A percentile compares a stretch with the other conserved stretches of the same genome.
These are phyloP conservation scores for Blastobotrys parvus DNA, from an alignment of 805 yeast genomes.

Conservation along the genomic window DNA sequence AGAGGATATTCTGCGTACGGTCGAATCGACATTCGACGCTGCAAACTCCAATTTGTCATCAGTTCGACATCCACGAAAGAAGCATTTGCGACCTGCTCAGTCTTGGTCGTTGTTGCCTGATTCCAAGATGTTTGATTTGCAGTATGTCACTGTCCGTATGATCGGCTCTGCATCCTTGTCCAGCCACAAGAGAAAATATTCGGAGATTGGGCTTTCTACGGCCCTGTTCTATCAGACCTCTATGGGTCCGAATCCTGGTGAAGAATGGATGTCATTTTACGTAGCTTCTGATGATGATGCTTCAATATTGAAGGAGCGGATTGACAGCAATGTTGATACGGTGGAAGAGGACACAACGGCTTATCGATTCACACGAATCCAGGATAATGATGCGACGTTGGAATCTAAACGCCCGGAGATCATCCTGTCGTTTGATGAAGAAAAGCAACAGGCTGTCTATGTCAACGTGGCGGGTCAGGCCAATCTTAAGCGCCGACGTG, in stretches of 20 bases:
- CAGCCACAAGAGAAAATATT: conserved; percentile 16
- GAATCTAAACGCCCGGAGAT: conserved; percentile 51
- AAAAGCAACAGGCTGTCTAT: conserved; percentile 54
- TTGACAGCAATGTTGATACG: conserved; percentile 38
- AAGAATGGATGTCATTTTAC: conserved; percentile 72
- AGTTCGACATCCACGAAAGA: conserved; percentile 73
- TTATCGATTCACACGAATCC: conserved; percentile 52
- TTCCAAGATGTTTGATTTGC: conserved; percentile 80
- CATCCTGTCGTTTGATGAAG: conserved; percentile 50
- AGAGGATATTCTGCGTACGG: conserved; percentile 52
- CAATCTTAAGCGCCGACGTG: conserved; percentile 78
- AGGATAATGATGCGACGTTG: conserved; percentile 72
- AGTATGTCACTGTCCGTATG: conserved; percentile 32
- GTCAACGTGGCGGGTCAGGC: conserved; percentile 71
- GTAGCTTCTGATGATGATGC: conserved; percentile 38
- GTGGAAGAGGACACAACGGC: conserved; percentile 35
- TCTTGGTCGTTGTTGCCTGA: conserved; percentile 85
- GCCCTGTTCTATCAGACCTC: conserved; percentile 68
- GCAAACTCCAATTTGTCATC: conserved; percentile 34
- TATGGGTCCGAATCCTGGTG: conserved; percentile 53
- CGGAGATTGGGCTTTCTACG: conserved; percentile 24
- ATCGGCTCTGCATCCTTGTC: conserved; percentile 40
- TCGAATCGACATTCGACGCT: conserved; percentile 75
- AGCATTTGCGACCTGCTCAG: conserved; percentile 59
- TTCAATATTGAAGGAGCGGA: conserved; percentile 31